Evolutionary conservation across 306 rosid species (phyloP).

Genomic region (Abrus precatorius): DNA sequence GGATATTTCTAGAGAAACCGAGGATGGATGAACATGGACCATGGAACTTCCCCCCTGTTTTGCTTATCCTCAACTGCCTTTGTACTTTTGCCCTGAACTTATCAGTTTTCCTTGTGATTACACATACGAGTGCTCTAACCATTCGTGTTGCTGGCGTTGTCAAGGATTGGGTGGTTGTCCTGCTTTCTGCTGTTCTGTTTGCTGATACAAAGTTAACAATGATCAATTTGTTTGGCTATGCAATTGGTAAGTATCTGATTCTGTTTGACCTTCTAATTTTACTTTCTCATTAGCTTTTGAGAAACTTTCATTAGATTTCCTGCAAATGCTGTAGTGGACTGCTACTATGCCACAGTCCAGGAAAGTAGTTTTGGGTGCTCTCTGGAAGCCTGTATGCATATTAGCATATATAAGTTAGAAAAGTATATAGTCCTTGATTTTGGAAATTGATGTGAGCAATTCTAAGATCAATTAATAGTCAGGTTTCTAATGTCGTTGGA

Average conservation of each 20-base stretch:
- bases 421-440: conserved; percentile 19
- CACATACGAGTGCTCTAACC: conserved; percentile 98
- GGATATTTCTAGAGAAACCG: conserved; percentile 94
- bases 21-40: conserved; percentile 85
- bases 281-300: conserved; percentile 16
- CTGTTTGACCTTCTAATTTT: conserved; percentile 21
- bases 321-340: conserved; percentile 28
- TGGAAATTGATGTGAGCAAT: background rate
- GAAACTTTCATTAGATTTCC: conserved; percentile 17
- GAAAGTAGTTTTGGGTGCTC: conserved; percentile 3
- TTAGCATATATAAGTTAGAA: conserved; percentile 22
- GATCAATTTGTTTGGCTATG: conserved; percentile 92
- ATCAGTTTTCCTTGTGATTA: conserved; percentile 96
- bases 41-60: conserved; percentile 87
- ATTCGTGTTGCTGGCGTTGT: conserved; percentile 99
- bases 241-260: conserved; percentile 76
- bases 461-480: conserved; percentile 24
- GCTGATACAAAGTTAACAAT: conserved; percentile 94
- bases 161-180: conserved; percentile 99
- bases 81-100: conserved; percentile 98
- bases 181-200: conserved; percentile 87
- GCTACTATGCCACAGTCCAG: conserved; percentile 10
- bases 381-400: conserved; percentile 25
- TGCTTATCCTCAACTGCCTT: conserved; percentile 85
- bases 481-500: background rate